Evolutionary conservation across 306 rosid genomes (phyloP), one percentile per base, ranked within the genome.

Genomic region (Vigna nakashimae): DNA sequence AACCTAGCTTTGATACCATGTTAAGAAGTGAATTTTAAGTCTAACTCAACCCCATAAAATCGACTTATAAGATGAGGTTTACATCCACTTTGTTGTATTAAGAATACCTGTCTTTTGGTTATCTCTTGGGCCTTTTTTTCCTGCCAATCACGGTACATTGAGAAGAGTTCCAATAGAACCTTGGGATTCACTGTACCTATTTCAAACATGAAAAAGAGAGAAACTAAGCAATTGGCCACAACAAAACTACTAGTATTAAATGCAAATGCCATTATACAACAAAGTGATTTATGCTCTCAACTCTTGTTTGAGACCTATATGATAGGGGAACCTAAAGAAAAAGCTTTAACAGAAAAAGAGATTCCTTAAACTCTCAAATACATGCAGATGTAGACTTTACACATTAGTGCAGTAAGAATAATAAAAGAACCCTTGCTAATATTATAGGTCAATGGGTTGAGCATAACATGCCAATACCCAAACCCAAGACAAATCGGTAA

Each of bases 81-180:
- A 0, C 28, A 26, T 3, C 0, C 28, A 26, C 26, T 24, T 26
- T 26, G 2, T 40, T 76, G 46, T 15, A 56, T 66, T 53, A 58
- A 75, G 71, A 82, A 84, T 57, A 96, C 99, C 99, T 96, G 98
- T 26, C 84, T 87, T 73, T 82, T 84, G 91, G 87, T 90, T 59
- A 92, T 93, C 71, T 71, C 87, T 53, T 86, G 84, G 75, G 86
- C 86, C 69, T 82, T 92, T 43, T 84, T 86, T 69, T 91, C 98
- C 81, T 91, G 96, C 93, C 94, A 91, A 26, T 84, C 95, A 24
- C 85, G 88, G 83, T 96, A 90, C 81, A 90, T 84, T 17, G 97
- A 90, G 86, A 96, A 96, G 82, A 95, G 96, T 80, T 92, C 99
- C 85, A 86, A 48, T 18, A 95, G 65, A 79, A 92, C 91, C 82